phyloP scores from a whole-genome alignment of 495 filamentous ascomycete species.

The Aspergillus affinis region DNA sequence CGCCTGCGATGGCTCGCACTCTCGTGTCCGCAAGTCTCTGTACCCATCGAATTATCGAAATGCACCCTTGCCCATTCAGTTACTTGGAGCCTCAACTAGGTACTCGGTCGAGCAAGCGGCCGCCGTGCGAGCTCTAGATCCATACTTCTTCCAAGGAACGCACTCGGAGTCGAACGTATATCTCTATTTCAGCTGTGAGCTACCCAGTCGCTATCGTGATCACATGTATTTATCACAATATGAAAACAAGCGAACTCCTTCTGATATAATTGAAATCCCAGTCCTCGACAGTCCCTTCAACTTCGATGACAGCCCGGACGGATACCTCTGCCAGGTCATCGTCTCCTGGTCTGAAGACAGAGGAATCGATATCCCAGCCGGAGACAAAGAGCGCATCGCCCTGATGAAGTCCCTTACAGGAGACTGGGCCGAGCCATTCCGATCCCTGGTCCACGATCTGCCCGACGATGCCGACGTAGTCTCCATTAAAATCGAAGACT shows the following conservation, averaged over 20 bases:
- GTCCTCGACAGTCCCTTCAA: constrained; percentile 51
- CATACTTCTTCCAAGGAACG: constrained; percentile 60
- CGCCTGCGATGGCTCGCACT: constrained; percentile 56
- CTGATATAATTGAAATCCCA: constrained; percentile 10
- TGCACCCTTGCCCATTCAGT: constrained; percentile 45
- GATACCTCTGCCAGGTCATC: constrained; percentile 50
- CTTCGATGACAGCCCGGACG: constrained; percentile 37
- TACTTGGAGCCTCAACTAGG: constrained; percentile 46
- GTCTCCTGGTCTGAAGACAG: constrained; percentile 51
- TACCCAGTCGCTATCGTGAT: background rate
- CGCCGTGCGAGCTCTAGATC: constrained; percentile 51
- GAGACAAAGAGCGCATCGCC: constrained; percentile 39
- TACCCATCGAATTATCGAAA: constrained; percentile 37
- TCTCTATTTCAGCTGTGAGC: constrained; percentile 52
- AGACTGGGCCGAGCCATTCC: constrained; percentile 59
- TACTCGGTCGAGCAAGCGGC: constrained; percentile 41
- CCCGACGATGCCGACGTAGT: constrained; percentile 48
- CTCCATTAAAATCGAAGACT: constrained; percentile 56
- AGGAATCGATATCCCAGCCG: constrained; percentile 41
- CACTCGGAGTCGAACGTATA: constrained; percentile 56
- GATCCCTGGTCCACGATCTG: constrained; percentile 42
- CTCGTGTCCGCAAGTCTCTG: constrained; percentile 39
- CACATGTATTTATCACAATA: background rate
- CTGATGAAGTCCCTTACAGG: constrained; percentile 53
- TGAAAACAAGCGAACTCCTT: background rate